Conservation (phyloP, 192 early-diverging fungal genomes). For the Spizellomyces punctatus region DNA sequence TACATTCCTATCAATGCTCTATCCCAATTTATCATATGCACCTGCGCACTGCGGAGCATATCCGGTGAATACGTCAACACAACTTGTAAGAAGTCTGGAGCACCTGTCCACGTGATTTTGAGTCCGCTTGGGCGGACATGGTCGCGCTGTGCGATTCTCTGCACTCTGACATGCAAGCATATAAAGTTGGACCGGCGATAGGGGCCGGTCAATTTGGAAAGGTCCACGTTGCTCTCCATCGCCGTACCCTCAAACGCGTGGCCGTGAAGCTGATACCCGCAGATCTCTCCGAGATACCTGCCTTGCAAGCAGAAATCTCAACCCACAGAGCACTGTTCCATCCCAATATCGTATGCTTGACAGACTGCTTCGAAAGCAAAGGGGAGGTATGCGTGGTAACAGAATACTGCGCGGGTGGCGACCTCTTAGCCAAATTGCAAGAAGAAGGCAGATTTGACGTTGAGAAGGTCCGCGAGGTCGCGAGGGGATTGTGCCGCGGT, state of each 20-base stretch:
- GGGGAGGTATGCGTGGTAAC: constrained; percentile 40
- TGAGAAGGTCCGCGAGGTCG: constrained; percentile 22
- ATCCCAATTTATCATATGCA: too few relatives aligned
- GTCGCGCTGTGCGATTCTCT: too few relatives aligned
- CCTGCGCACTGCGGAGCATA: too few relatives aligned
- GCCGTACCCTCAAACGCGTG: constrained; percentile 11
- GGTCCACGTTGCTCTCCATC: constrained; percentile 19
- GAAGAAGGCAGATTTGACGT: constrained; percentile 26
- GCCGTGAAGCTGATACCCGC: constrained; percentile 37
- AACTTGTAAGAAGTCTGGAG: too few relatives aligned
- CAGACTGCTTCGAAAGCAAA: constrained; percentile 27
- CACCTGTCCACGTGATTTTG: too few relatives aligned
- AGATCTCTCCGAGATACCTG: constrained; percentile 22
- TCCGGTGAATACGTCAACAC: too few relatives aligned
- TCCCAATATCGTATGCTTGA: constrained; percentile 35
- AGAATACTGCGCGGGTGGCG: constrained; percentile 34
- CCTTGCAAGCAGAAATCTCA: constrained; percentile 34
- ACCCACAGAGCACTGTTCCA: constrained; percentile 29
- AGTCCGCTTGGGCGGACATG: too few relatives aligned
- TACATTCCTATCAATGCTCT: too few relatives aligned
- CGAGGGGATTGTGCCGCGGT: constrained; percentile 4
- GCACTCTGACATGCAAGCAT: not conserved
- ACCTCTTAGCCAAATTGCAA: constrained; percentile 31
- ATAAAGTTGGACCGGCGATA: constrained; percentile 34
- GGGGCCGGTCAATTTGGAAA: constrained; percentile 40